Evolutionary conservation across 306 rosid species (phyloP), one percentile per base, ranked within the genome.

Genomic region (Urtica urens): DNA sequence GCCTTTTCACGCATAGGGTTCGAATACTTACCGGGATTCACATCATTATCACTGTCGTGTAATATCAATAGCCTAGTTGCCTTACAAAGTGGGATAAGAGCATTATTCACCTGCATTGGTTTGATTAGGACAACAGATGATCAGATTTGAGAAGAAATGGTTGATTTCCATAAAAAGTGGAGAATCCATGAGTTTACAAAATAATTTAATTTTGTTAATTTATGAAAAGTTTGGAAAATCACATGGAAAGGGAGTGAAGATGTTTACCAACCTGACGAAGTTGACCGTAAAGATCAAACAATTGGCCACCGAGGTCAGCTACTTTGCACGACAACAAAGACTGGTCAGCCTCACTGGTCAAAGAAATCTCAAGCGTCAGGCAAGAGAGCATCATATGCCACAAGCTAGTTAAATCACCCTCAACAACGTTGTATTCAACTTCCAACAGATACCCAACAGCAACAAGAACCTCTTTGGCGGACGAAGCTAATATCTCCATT

Each of bases 201-300:
- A n/a, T n/a, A n/a, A n/a, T n/a, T n/a, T n/a, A n/a, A n/a, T n/a
- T n/a, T n/a, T n/a, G n/a, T n/a, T n/a, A n/a, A n/a, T n/a, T n/a
- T n/a, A n/a, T n/a, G n/a, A n/a, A n/a, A n/a, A n/a, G n/a, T n/a
- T n/a, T n/a, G n/a, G n/a, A n/a, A n/a, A n/a, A n/a, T n/a, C n/a
- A n/a, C n/a, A n/a, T n/a, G n/a, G n/a, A n/a, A n/a, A 15, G 44
- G 5, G 18, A 39, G 44, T 5, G 18, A 49, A 48, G 55, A 58
- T 46, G 46, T 40, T 37, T 43, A 73, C 82, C 10, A 70, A 88
- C 97, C 97, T 84, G 95, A 40, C 97, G 90, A 61, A 84, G 84
- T 73, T 88, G 86, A 66, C 95, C 42, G 46, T 81, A 84, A 59
- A 88, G 79, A 56, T 53, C 53, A 63, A 84, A 46, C 62, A 79